A percentile compares a stretch with the other conserved stretches of the same genome.
Conservation (phyloP, 225 moss, liverwort and hornwort genomes). For the Marchantia polymorpha region DNA sequence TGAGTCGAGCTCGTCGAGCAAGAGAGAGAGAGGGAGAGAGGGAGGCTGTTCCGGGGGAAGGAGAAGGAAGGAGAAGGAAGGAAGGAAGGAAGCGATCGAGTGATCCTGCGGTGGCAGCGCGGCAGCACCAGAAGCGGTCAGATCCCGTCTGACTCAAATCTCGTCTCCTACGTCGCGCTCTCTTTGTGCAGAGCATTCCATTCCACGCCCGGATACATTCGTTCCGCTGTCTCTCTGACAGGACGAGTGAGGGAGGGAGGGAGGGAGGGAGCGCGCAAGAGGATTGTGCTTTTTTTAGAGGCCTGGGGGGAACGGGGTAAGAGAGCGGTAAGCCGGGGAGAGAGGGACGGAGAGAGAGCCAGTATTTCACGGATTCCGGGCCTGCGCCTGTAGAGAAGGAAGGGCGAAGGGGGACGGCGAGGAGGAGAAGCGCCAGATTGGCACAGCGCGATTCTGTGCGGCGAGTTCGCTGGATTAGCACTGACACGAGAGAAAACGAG, state of each 20-base stretch:
- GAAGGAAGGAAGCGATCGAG: not conserved
- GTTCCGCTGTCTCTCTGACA: not conserved
- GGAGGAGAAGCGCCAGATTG: not conserved
- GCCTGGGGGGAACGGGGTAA: too few species aligned
- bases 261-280: too few species aligned
- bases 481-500: slow-evolving; percentile 15
- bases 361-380: not conserved
- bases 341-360: too few species aligned
- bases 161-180: not conserved
- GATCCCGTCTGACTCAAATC: too few species aligned
- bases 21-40: not conserved
- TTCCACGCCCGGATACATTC: too few species aligned
- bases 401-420: not conserved
- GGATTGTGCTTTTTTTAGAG: too few species aligned
- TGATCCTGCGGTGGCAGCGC: not conserved
- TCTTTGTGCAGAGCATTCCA: not conserved
- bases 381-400: not conserved
- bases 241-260: not conserved
- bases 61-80: too few species aligned
- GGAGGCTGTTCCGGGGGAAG: too few species aligned
- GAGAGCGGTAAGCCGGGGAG: too few species aligned
- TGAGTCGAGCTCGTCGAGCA: not conserved
- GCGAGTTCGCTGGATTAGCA: not conserved
- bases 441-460: slow-evolving; percentile 19
- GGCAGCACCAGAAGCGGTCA: not conserved